Conservation (phyloP, 2,329 filamentous ascomycete species). For the Pseudocercospora pini-densiflorae region DNA sequence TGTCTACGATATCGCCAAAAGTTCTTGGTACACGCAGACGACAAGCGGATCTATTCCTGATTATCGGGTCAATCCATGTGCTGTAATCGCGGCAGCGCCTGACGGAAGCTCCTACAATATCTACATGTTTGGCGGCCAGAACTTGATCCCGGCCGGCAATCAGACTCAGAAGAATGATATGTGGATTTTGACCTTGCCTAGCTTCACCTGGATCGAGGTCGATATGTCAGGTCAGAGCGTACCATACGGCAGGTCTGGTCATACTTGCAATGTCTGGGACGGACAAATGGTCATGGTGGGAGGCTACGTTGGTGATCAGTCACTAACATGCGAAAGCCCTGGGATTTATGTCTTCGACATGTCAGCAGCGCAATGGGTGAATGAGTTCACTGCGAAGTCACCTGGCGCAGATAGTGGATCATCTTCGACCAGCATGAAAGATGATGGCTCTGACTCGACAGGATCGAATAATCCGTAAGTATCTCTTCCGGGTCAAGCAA, state of each 20-base stretch:
- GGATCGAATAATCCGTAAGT: constrained; percentile 26
- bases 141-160: constrained; percentile 64
- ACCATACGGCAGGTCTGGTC: constrained; percentile 68
- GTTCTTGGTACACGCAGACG: constrained; percentile 74
- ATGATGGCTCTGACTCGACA: constrained; percentile 15
- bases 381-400: constrained; percentile 68
- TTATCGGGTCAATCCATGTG: constrained; percentile 68
- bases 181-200: constrained; percentile 80
- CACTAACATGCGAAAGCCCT: constrained; percentile 66
- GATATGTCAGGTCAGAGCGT: constrained; percentile 53
- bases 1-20: constrained; percentile 75
- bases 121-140: constrained; percentile 79
- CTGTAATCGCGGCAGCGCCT: constrained; percentile 68
- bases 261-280: constrained; percentile 78
- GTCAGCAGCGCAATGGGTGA: constrained; percentile 69
- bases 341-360: constrained; percentile 80
- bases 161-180: constrained; percentile 71
- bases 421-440: constrained; percentile 14
- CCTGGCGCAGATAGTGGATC: constrained; percentile 48
- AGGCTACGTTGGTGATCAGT: constrained; percentile 65
- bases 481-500: background rate
- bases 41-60: constrained; percentile 65
- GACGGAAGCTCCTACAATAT: constrained; percentile 74
- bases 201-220: constrained; percentile 78
- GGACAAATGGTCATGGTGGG: constrained; percentile 81